phyloP scores from a whole-genome alignment of 768 basidiomycete species.

The Polyporus arcularius region DNA sequence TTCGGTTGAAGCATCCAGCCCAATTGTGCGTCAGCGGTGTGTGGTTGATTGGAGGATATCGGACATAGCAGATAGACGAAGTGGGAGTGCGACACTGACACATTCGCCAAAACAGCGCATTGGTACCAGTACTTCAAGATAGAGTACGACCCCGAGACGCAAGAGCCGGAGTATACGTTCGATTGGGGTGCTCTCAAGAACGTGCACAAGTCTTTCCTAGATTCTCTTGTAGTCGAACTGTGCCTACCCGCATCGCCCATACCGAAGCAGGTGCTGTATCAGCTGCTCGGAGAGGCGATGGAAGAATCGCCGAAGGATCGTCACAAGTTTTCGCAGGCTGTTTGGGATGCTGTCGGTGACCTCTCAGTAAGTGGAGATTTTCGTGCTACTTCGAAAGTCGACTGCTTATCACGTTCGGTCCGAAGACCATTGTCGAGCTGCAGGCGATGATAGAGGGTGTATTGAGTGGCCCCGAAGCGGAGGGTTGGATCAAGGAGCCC shows the following conservation, averaged over 20 bases:
- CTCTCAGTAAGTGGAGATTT: constrained; percentile 54
- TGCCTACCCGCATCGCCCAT: constrained; percentile 73
- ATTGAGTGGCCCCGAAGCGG: constrained; percentile 56
- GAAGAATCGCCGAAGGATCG: constrained; percentile 74
- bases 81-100: background rate
- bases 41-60: no score
- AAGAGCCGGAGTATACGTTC: constrained; percentile 60
- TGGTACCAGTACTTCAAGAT: constrained; percentile 71
- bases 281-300: constrained; percentile 68
- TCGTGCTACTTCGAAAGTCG: background rate
- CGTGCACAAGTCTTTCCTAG: constrained; percentile 75
- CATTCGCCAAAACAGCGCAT: constrained; percentile 52
- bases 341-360: constrained; percentile 85
- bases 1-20: no score
- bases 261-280: constrained; percentile 64
- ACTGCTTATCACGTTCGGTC: background rate
- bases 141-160: constrained; percentile 37
- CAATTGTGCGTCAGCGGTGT: no score
- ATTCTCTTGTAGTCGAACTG: constrained; percentile 82
- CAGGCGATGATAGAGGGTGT: constrained; percentile 65
- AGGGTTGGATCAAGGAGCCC: constrained; percentile 49
- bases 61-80: no score
- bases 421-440: constrained; percentile 64
- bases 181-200: constrained; percentile 62
- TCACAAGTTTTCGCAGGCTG: constrained; percentile 72